Evolutionary conservation across 305 asterid genomes (phyloP), one percentile per base, ranked within the genome.

Genomic region (Fraxinus floribunda): DNA sequence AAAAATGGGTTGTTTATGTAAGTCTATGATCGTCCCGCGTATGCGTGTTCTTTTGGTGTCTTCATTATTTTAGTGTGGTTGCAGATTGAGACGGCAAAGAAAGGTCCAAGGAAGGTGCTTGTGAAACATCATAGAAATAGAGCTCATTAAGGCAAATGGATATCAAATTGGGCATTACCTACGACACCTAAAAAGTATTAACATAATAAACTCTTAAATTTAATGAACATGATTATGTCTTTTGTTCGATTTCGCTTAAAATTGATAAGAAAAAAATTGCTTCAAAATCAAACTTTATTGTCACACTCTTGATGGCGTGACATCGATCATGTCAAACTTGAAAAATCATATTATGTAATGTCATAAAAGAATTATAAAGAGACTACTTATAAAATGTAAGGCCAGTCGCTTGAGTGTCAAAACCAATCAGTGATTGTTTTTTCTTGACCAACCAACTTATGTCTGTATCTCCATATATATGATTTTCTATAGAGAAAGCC

Each of bases 91-190:
- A 9, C 73, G 68, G 36, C 15, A 30, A 62, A 22, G 85, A 86
- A 80, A 83, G 41, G 46, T 26, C 84, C 35, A 39, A 72, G 71
- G 82, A 68, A 77, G 80, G 41, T 71, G 84, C 3, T 5, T 10
- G 84, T 78, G 57, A 55, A 73, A 22, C 16, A 39, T 80, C 74
- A 49, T 1, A 76, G 72, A 66, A 24, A 60, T 20, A 57, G 79
- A 44, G 10, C 29, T 22, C 29, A 18, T 62, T 2, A 22, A 22
- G 30, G 16, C 32, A 62, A 62, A 20, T 62, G 41, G 94, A 97
- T 90, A 92, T 84, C 29, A 89, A 70, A 4, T 46, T 13, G 57
- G 18, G 57, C 57, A 15, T 46, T 46, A 3, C 18, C 18, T 46
- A 46, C 18, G 1, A 46, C 7, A 46, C 18, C 18, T 46, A 3